These are phyloP conservation scores for Rhizopogon parksii DNA, from an alignment of 1,284 basidiomycete species.

Conservation along the genomic window DNA sequence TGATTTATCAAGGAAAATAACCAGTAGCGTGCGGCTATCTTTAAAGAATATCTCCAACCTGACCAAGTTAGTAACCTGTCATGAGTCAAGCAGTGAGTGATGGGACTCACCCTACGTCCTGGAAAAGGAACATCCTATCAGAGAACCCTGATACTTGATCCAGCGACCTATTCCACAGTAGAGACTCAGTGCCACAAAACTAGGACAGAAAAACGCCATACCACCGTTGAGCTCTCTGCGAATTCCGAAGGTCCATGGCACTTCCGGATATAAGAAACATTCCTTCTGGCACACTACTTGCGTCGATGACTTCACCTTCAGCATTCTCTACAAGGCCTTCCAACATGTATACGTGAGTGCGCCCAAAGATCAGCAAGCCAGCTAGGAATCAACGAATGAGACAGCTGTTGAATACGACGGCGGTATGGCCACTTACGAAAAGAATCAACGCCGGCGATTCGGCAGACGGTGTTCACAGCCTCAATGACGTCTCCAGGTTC, in stretches of 20 bases:
- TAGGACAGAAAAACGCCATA: conserved; percentile 27
- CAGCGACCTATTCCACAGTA: conserved; percentile 54
- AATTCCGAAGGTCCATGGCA: conserved; percentile 70
- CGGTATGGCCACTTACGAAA: conserved; percentile 56
- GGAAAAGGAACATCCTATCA: conserved; percentile 81
- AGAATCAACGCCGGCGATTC: conserved; percentile 83
- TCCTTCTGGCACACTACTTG: conserved; percentile 76
- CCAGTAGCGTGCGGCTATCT: conserved; percentile 76
- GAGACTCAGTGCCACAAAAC: conserved; percentile 1
- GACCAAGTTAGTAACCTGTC: conserved; percentile 1
- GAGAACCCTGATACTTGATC: conserved; percentile 73
- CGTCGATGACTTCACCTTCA: conserved; percentile 85
- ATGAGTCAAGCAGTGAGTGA: conserved; percentile 1
- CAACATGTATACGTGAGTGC: conserved; percentile 82
- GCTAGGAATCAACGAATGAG: conserved; percentile 36
- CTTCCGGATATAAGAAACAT: conserved; percentile 84
- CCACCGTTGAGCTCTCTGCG: conserved; percentile 76
- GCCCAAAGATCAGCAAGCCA: conserved; percentile 82
- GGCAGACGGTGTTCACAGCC: conserved; percentile 80
- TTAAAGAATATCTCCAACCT: conserved; percentile 89
- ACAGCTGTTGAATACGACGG: neutral
- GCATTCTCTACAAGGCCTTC: conserved; percentile 89
- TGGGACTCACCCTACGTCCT: conserved; percentile 74
- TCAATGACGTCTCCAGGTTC: conserved; percentile 89
- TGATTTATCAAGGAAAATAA: conserved; percentile 70